Conservation (phyloP, 2,329 filamentous ascomycete species). For the Claviceps sp. region DNA sequence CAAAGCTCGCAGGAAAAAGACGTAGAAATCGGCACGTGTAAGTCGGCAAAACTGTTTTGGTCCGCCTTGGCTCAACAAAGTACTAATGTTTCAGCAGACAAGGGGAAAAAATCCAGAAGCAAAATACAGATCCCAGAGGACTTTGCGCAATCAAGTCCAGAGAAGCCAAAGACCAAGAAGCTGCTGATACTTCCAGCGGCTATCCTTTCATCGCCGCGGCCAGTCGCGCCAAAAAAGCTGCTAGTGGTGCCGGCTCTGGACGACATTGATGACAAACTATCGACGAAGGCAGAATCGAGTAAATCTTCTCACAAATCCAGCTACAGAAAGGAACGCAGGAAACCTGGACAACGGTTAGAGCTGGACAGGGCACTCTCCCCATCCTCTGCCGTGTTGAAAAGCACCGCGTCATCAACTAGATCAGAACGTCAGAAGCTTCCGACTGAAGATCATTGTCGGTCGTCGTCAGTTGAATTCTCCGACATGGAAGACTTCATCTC, state of each 20-base stretch:
- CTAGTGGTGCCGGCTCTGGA: background rate
- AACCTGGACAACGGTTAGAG: background rate
- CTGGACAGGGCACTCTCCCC: constrained; percentile 6
- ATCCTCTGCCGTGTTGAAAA: constrained; percentile 10
- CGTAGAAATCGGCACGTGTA: constrained; percentile 4
- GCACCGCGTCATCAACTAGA: constrained; percentile 9
- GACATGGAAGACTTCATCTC: constrained; percentile 2
- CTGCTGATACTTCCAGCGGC: background rate
- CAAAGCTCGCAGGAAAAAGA: constrained; percentile 12
- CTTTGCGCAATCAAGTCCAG: background rate
- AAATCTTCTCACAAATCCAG: background rate
- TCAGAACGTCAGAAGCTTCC: background rate
- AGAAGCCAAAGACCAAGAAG: constrained; percentile 1
- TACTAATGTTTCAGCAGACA: background rate
- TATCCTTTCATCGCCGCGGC: background rate
- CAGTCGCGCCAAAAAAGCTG: constrained; percentile 1
- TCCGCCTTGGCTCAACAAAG: background rate
- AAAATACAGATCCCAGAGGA: constrained; percentile 4
- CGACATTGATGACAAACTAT: background rate
- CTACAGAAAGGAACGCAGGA: background rate
- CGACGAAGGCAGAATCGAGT: background rate
- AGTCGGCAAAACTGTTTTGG: background rate
- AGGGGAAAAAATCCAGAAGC: background rate
- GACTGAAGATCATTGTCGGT: background rate
- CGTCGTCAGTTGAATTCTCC: background rate